Base-by-base conservation (phyloP, 2,329 filamentous ascomycete genomes). In the Fusarium sterilihyphosum region DNA sequence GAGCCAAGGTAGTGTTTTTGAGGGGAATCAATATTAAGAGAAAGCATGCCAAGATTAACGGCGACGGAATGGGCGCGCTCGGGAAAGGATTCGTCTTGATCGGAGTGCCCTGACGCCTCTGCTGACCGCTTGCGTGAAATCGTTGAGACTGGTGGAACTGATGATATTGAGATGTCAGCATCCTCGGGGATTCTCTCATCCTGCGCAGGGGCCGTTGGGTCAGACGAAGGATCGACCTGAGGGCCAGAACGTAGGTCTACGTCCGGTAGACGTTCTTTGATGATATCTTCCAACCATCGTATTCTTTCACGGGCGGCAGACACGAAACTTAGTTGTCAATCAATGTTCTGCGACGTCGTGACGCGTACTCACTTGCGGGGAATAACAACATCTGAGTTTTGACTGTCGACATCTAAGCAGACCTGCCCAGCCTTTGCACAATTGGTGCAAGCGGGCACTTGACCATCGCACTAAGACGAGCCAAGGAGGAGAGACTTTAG, bases 381-480 rank as follows among this genome's bases (percentile, higher is more conserved):
- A 13, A 84, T 80, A 8, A 78, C 74, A 24, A 81, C 38, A 5
- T 79, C 75, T 9, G 80, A 80, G 61, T 84, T 82, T 38, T 80
- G 81, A 22, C 78, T 77, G 65, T 84, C 82, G 2, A 84, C 82
- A 57, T 84, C 82, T 4, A 84, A 73, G 63, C 82, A 84, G 8
- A 75, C 62, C 18, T 80, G 77, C 5, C 77, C 78, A 31, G 81
- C 80, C 49, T 82, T 82, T 17, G 81, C 73, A 38, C 82, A 84
- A 56, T 83, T 83, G 14, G 77, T 78, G 63, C 82, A 84, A 0
- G 82, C 81, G 18, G 83, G 82, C 31, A 81, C 76, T 53, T 81
- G 75, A 11, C 83, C 82, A 72, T 84, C 83, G 47, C 82, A 83
- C 81, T 83, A 43, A 61, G 24, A 35, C 1, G 8, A 38, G 9